These are phyloP conservation scores for Mycena amicta DNA, from an alignment of 768 basidiomycete genomes.

Conservation along the genomic window DNA sequence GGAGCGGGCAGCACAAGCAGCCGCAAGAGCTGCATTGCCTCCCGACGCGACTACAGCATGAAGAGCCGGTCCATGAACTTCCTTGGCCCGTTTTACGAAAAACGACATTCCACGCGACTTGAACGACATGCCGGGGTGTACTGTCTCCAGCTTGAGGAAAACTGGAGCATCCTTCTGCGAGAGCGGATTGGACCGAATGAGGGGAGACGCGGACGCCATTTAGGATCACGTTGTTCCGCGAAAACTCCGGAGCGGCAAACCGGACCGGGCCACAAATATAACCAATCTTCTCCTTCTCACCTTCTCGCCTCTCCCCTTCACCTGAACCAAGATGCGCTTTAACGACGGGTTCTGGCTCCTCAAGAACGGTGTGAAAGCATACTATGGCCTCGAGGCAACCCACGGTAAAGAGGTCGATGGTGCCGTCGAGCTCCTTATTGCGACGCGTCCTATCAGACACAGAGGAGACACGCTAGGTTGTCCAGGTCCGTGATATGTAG, in stretches of 20 bases:
- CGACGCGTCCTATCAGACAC: slow-evolving; percentile 62
- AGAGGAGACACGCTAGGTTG: slow-evolving; percentile 61
- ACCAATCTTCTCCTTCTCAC: too few species aligned
- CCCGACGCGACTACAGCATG: slow-evolving; percentile 75
- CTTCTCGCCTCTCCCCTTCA: too few species aligned
- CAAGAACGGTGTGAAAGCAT: slow-evolving; percentile 61
- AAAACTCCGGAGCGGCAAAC: too few species aligned
- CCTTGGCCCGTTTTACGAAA: slow-evolving; percentile 55
- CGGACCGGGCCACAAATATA: too few species aligned
- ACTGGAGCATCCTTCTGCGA: slow-evolving; percentile 55
- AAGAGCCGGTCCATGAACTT: slow-evolving; percentile 51
- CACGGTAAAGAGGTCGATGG: slow-evolving; percentile 45
- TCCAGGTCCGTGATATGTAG: background rate
- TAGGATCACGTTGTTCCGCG: too few species aligned
- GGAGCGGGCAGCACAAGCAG: slow-evolving; percentile 60
- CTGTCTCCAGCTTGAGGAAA: slow-evolving; percentile 75
- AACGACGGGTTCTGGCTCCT: slow-evolving; percentile 76
- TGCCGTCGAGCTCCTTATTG: slow-evolving; percentile 59
- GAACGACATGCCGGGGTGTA: slow-evolving; percentile 77
- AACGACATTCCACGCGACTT: slow-evolving; percentile 74
- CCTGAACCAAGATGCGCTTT: slow-evolving; percentile 54
- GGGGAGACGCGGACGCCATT: slow-evolving; percentile 49
- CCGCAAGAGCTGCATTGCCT: slow-evolving; percentile 81
- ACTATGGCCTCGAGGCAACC: slow-evolving; percentile 64
- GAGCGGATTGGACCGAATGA: slow-evolving; percentile 60